Conservation (phyloP, 1,139 yeast species). For the Hyphopichia wangnamkhiaoensis region DNA sequence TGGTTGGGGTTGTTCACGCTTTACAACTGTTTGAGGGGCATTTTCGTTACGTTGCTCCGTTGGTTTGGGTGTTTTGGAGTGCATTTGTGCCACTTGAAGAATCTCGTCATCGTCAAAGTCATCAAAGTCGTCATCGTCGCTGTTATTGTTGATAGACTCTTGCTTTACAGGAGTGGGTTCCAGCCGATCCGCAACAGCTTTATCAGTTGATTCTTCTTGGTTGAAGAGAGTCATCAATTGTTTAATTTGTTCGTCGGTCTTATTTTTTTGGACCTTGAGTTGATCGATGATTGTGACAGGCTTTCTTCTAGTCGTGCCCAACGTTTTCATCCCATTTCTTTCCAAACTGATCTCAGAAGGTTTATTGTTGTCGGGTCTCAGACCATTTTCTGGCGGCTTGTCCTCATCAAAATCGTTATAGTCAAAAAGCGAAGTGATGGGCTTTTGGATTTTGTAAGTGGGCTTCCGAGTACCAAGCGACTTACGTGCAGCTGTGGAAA, state of each 20-base stretch:
- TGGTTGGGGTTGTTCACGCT: not conserved
- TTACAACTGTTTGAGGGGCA: not conserved
- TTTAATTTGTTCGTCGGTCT: constrained; percentile 4
- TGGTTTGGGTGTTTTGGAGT: not conserved
- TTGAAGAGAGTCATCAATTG: not conserved
- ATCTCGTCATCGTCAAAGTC: constrained; percentile 19
- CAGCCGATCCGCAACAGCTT: not conserved
- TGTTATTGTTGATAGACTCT: constrained; percentile 13
- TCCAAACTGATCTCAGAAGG: constrained; percentile 1
- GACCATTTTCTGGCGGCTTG: not conserved
- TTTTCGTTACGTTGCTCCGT: not conserved
- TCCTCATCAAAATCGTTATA: constrained; percentile 4
- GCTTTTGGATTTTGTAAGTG: not conserved
- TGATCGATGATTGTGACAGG: constrained; percentile 14
- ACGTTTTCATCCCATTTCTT: constrained; percentile 10
- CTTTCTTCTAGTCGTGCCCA: constrained; percentile 18
- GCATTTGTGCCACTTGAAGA: not conserved
- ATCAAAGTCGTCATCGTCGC: constrained; percentile 31
- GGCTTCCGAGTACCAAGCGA: not conserved
- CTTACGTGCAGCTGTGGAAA: not conserved
- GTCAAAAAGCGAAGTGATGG: constrained; percentile 4
- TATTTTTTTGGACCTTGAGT: constrained; percentile 11
- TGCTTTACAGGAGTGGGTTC: not conserved
- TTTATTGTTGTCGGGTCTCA: constrained; percentile 1
- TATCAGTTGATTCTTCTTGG: not conserved